Evolutionary conservation across 1,284 basidiomycete species (phyloP).

Genomic region (Hypsizygus ulmarius): DNA sequence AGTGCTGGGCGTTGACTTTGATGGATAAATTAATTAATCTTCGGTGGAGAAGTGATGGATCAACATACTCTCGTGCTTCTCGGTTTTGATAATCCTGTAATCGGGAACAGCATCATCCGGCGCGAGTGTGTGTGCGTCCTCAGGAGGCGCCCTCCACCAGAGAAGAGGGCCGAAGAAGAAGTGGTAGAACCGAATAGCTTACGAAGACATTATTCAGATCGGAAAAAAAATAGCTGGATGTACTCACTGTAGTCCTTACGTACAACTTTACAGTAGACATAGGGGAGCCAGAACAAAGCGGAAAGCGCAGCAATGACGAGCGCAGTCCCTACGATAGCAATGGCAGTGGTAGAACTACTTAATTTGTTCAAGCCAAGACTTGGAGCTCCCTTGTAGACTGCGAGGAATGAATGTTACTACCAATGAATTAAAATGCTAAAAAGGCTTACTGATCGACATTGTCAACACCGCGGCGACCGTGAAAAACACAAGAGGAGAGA

Average conservation of each 20-base stretch:
- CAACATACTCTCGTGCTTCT: constrained; percentile 12
- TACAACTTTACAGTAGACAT: constrained; percentile 25
- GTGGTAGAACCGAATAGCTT: constrained; percentile 27
- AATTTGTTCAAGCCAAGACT: constrained; percentile 21
- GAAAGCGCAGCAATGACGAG: constrained; percentile 23
- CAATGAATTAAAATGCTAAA: background rate
- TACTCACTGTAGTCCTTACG: constrained; percentile 29
- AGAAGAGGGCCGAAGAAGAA: constrained; percentile 27
- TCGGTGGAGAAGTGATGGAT: background rate
- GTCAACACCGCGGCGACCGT: constrained; percentile 24
- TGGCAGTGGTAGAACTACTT: constrained; percentile 16
- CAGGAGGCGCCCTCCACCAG: constrained; percentile 24
- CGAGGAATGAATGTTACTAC: background rate
- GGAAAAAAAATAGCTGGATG: background rate
- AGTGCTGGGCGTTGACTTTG: background rate
- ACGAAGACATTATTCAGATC: background rate
- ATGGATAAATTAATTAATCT: background rate
- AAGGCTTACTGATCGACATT: constrained; percentile 24
- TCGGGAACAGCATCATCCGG: constrained; percentile 24
- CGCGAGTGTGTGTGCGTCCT: constrained; percentile 16
- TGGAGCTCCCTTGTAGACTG: constrained; percentile 28
- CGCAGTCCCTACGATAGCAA: constrained; percentile 23
- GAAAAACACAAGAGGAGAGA: constrained; percentile 28
- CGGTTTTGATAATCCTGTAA: constrained; percentile 22
- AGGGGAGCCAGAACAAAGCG: constrained; percentile 28